Base-by-base conservation (phyloP, 371 early-diverging fungal species). In the Mortierella sp. region DNA sequence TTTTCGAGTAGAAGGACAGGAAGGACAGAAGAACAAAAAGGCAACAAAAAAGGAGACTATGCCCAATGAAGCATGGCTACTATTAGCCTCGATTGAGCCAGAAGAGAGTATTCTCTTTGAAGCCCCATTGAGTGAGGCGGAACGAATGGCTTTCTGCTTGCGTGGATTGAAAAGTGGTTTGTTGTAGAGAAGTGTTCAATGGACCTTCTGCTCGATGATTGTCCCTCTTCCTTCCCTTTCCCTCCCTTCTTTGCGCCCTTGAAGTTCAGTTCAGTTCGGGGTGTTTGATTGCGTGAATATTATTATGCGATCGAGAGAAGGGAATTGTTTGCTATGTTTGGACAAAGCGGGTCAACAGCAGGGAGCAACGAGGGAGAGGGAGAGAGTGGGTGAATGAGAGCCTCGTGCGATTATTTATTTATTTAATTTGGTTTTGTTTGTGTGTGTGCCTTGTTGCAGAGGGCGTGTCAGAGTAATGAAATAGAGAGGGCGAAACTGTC, bases 61-160 rank as follows among this genome's bases (percentile, higher is more conserved):
- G 69, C 80, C 73, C 80, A 76, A 80, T 76, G 34, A 26, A 76
- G 80, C 70, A 67, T 71, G 72, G 75, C 53, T 67, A 64, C n/a
- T 71, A 54, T 46, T 79, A 54, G 48, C 43, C 53, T 24, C 21
- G 64, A 64, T 37, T 16, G 37, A 24, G 37, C 64, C 24, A 34
- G 37, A 19, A 64, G 64, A 64, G 16, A 37, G 64, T 61, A 19
- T 34, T 16, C 13, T 34, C 37, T 61, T 37, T 40, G 2, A 2
- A 40, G 43, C 4, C 43, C 43, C 43, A 4, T 40, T 6, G 43
- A 40, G n/a, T 14, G 14, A 19, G 31, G 19, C 21, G 37, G 19
- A 37, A 21, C 37, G 37, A 64, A 64, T 64, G 64, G 21, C 37
- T 34, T 34, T 8, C 6, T 21, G 34, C 5, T 6, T 64, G 34